A percentile compares a stretch with the other conserved stretches of the same genome.
Evolutionary conservation across 2,329 filamentous ascomycete species (phyloP).

Genomic region (Tolypocladium album): DNA sequence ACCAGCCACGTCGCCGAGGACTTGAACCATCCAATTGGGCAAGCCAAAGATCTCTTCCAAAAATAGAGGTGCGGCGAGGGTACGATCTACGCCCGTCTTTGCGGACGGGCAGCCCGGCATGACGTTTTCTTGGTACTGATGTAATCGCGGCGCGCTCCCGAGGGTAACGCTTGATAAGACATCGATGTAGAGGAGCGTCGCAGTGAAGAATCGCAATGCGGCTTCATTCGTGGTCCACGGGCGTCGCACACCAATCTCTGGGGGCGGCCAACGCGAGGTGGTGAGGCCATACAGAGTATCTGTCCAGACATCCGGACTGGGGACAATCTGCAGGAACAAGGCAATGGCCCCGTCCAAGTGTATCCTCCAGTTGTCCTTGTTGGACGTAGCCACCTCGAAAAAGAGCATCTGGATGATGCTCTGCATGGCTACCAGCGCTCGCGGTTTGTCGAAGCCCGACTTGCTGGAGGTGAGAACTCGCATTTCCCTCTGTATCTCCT

Average conservation of each 20-base stretch:
- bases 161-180: slow-evolving; percentile 37
- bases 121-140: slow-evolving; percentile 26
- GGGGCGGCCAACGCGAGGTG: slow-evolving; percentile 22
- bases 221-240: slow-evolving; percentile 35
- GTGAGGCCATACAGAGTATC: slow-evolving; percentile 20
- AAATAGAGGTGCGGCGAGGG: slow-evolving; percentile 20
- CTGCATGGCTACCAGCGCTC: slow-evolving; percentile 32
- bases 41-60: slow-evolving; percentile 44
- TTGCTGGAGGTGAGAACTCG: slow-evolving; percentile 20
- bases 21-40: slow-evolving; percentile 44
- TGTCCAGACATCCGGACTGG: slow-evolving; percentile 24
- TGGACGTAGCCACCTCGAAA: slow-evolving; percentile 36
- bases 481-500: slow-evolving; percentile 32
- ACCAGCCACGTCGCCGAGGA: slow-evolving; percentile 41
- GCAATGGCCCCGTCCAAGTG: slow-evolving; percentile 39
- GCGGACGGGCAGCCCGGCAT: slow-evolving; percentile 20
- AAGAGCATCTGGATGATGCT: slow-evolving; percentile 42
- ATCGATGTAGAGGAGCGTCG: slow-evolving; percentile 36
- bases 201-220: slow-evolving; percentile 35
- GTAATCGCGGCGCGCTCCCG: slow-evolving; percentile 29
- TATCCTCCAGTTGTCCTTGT: slow-evolving; percentile 36
- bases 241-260: slow-evolving; percentile 17
- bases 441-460: slow-evolving; percentile 16
- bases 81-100: slow-evolving; percentile 7
- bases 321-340: slow-evolving; percentile 36